A percentile compares a stretch with the other conserved stretches of the same genome.
These are phyloP conservation scores for Benincasa hispida DNA, from an alignment of 306 rosid genomes.

Conservation along the genomic window DNA sequence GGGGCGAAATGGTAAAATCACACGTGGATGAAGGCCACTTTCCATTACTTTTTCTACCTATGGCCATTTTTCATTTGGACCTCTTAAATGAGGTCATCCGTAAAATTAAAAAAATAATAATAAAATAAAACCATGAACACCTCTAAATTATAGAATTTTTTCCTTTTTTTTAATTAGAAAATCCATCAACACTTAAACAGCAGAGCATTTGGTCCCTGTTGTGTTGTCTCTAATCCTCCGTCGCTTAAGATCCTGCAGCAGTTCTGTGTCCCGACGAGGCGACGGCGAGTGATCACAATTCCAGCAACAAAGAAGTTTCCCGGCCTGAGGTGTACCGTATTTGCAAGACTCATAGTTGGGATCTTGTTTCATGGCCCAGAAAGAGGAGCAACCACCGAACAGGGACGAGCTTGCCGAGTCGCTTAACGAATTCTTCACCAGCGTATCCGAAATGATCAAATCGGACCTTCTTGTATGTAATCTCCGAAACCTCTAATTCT, in stretches of 20 bases:
- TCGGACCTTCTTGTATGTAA: constrained; percentile 84
- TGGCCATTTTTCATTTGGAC: too few species aligned
- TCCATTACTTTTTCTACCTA: too few species aligned
- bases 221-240: too few species aligned
- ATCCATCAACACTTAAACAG: too few species aligned
- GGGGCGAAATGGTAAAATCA: too few species aligned
- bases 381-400: constrained; percentile 1
- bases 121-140: too few species aligned
- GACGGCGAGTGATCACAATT: not conserved
- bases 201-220: too few species aligned
- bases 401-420: constrained; percentile 50
- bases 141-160: too few species aligned
- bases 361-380: constrained; percentile 22
- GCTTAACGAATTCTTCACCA: constrained; percentile 49
- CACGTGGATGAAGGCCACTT: too few species aligned
- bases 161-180: too few species aligned
- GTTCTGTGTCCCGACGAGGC: not conserved
- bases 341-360: not conserved
- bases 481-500: constrained; percentile 5
- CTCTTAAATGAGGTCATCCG: too few species aligned
- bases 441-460: constrained; percentile 69
- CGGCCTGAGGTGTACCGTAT: not conserved
- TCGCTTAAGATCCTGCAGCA: not conserved
- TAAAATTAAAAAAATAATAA: too few species aligned
- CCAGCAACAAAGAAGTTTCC: not conserved